phyloP scores from a whole-genome alignment of 371 early-diverging fungal species.

The Saksenaea oblongispora region DNA sequence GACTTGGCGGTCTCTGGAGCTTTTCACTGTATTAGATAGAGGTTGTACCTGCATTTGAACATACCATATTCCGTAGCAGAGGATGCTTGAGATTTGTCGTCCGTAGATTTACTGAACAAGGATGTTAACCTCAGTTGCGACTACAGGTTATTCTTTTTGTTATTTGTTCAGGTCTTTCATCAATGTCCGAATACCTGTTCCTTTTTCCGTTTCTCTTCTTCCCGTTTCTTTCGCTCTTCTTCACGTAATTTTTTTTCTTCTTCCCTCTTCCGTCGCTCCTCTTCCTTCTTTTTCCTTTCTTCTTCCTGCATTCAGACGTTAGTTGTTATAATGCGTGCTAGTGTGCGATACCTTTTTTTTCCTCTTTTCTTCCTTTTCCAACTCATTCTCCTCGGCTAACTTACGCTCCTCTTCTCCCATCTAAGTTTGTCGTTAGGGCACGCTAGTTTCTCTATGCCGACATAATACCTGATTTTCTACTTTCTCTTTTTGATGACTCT shows the following conservation, averaged over 20 bases:
- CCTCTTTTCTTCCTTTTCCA: slow-evolving; percentile 23
- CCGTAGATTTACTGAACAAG: slow-evolving; percentile 36
- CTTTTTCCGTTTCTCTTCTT: slow-evolving; percentile 45
- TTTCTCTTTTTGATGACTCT: slow-evolving; percentile 6
- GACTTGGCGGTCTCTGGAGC: slow-evolving; percentile 26
- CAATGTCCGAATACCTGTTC: slow-evolving; percentile 27
- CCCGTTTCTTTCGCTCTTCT: slow-evolving; percentile 36
- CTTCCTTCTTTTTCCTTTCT: slow-evolving; percentile 33
- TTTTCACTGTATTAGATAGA: slow-evolving; percentile 1
- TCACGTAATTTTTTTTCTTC: slow-evolving; percentile 35
- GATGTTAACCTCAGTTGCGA: slow-evolving; percentile 49
- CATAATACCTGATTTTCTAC: slow-evolving; percentile 13
- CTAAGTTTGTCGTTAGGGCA: background rate
- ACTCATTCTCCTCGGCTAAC: slow-evolving; percentile 22
- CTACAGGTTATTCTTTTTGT: slow-evolving; percentile 6
- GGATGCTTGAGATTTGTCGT: slow-evolving; percentile 11
- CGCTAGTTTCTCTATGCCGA: background rate
- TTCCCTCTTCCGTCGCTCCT: slow-evolving; percentile 29
- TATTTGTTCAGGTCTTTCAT: background rate
- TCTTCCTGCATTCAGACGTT: slow-evolving; percentile 9
- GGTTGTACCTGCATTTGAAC: background rate
- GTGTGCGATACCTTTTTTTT: slow-evolving; percentile 19
- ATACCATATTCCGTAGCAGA: slow-evolving; percentile 5
- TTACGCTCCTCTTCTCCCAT: slow-evolving; percentile 15
- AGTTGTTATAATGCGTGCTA: background rate